Conservation (phyloP, 768 basidiomycete genomes). For the Tricholoma hemisulphureum region DNA sequence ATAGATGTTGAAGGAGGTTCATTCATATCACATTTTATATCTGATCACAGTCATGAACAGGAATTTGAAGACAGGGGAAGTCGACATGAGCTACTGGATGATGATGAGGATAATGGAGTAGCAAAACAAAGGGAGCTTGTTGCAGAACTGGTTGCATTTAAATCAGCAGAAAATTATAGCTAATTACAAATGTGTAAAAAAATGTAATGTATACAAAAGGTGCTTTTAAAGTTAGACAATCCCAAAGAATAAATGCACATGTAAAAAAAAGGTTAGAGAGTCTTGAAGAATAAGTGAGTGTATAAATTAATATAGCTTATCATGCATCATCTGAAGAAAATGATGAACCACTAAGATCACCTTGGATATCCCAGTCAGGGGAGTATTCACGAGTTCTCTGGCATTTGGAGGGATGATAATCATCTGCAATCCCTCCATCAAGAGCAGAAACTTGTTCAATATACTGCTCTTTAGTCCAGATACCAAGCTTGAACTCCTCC, state of each 20-base stretch:
- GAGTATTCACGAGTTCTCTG: not conserved
- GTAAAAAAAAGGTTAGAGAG: no score
- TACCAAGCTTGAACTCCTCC: no score
- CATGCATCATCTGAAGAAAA: not conserved
- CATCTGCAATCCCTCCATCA: not conserved
- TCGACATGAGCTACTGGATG: not conserved
- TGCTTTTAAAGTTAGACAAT: not conserved
- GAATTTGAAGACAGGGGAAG: conserved; percentile 15
- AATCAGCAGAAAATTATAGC: conserved; percentile 2
- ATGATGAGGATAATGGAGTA: conserved; percentile 12
- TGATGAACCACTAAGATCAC: not conserved
- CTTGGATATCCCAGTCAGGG: conserved; percentile 2
- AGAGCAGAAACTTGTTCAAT: not conserved
- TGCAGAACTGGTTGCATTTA: conserved; percentile 18
- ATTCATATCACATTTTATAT: conserved; percentile 13
- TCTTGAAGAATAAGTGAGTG: not conserved
- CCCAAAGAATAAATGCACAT: not conserved
- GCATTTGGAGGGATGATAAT: not conserved
- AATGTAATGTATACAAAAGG: not conserved
- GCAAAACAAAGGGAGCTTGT: conserved; percentile 16
- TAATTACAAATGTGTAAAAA: conserved; percentile 7
- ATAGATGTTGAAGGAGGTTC: conserved; percentile 30
- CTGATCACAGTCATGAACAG: conserved; percentile 6
- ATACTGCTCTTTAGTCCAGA: not conserved
- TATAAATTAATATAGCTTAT: not conserved